Conservation (phyloP, 768 basidiomycete genomes). For the Arthromyces matolae region DNA sequence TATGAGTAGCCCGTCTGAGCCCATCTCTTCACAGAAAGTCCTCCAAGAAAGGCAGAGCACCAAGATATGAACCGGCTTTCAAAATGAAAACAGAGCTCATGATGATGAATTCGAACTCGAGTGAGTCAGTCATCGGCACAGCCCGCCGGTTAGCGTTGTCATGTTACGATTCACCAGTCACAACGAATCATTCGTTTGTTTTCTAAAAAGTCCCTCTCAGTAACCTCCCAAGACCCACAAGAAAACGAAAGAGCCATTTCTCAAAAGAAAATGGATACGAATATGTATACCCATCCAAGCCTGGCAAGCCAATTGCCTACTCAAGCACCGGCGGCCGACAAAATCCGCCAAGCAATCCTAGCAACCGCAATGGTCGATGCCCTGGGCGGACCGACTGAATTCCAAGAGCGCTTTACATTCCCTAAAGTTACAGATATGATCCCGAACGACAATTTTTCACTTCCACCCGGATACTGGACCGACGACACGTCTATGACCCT, state of each 20-base stretch:
- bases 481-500: slow-evolving; percentile 48
- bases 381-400: slow-evolving; percentile 42
- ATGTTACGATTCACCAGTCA: too few relatives aligned
- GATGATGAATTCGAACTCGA: too few relatives aligned
- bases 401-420: slow-evolving; percentile 36
- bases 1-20: too few relatives aligned
- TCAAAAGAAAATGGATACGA: too few relatives aligned
- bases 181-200: too few relatives aligned
- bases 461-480: slow-evolving; percentile 41
- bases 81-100: too few relatives aligned
- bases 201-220: not conserved
- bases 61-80: too few relatives aligned
- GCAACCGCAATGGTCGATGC: slow-evolving; percentile 43
- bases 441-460: slow-evolving; percentile 34
- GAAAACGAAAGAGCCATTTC: too few relatives aligned
- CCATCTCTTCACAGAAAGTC: too few relatives aligned
- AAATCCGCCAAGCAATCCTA: slow-evolving; percentile 37
- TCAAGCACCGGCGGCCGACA: slow-evolving; percentile 27
- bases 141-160: too few relatives aligned
- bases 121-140: too few relatives aligned
- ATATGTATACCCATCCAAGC: not conserved
- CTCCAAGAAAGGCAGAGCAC: too few relatives aligned
- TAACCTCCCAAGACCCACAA: not conserved
- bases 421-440: slow-evolving; percentile 32
- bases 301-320: not conserved